Conservation (phyloP, 2,329 filamentous ascomycete genomes). For the Alternaria dauci region DNA sequence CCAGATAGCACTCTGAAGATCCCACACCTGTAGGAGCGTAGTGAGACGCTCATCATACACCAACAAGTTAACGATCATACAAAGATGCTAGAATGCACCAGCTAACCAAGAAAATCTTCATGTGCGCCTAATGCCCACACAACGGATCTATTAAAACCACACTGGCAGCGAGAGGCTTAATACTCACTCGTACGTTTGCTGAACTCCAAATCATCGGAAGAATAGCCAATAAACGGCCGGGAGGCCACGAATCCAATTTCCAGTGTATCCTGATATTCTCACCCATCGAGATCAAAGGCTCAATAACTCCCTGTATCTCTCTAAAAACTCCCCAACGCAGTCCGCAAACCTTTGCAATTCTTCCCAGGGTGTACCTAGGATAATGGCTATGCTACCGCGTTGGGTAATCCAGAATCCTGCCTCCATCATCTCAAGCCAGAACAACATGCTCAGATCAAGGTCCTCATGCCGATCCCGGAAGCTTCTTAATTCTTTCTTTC, state of each 20-base stretch:
- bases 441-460: slow-evolving; percentile 41
- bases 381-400: slow-evolving; percentile 49
- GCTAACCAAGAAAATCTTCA: too few species aligned
- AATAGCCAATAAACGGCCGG: not conserved
- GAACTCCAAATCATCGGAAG: too few species aligned
- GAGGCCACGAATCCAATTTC: not conserved
- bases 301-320: slow-evolving; percentile 21
- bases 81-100: too few species aligned
- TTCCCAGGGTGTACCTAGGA: slow-evolving; percentile 43
- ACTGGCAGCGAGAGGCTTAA: too few species aligned
- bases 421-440: slow-evolving; percentile 52
- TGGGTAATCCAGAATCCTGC: slow-evolving; percentile 49
- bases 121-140: too few species aligned
- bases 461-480: slow-evolving; percentile 39
- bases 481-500: slow-evolving; percentile 37
- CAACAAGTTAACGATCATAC: too few species aligned
- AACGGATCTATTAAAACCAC: too few species aligned
- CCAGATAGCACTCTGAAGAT: too few species aligned
- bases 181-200: too few species aligned
- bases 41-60: too few species aligned
- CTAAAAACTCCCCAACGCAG: slow-evolving; percentile 23
- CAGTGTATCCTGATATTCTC: slow-evolving; percentile 1
- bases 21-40: too few species aligned
- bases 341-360: slow-evolving; percentile 47
- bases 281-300: not conserved